These are phyloP conservation scores for Solanum microdontum DNA, from an alignment of 257 asterid genomes.

Conservation along the genomic window DNA sequence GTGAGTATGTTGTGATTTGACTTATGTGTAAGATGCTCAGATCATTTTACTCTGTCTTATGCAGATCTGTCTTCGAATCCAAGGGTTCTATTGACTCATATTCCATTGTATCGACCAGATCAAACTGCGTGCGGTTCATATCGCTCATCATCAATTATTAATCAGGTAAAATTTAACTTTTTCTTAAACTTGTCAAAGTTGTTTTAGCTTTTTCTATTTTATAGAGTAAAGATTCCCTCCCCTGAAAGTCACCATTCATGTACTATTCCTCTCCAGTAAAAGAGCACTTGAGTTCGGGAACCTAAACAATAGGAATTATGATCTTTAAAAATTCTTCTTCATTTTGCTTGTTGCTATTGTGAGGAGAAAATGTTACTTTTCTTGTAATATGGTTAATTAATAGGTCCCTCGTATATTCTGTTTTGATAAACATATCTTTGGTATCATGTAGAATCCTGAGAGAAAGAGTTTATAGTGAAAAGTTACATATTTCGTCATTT, in stretches of 20 bases:
- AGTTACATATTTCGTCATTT: background rate
- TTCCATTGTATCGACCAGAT: conserved; percentile 77
- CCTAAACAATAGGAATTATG: background rate
- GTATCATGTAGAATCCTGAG: background rate
- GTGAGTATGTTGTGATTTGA: background rate
- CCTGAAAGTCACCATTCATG: background rate
- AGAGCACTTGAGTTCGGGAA: background rate
- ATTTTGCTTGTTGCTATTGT: background rate
- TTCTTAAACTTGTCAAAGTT: background rate
- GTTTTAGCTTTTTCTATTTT: background rate
- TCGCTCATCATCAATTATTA: conserved; percentile 67
- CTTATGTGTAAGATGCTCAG: background rate
- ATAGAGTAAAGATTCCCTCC: background rate
- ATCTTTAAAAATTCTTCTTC: background rate
- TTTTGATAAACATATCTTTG: background rate
- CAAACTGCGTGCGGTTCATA: conserved; percentile 72
- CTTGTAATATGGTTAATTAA: background rate
- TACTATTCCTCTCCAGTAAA: background rate
- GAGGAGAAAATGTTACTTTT: background rate
- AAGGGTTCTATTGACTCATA: conserved; percentile 82
- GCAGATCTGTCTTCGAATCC: conserved; percentile 39
- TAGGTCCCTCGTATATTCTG: background rate
- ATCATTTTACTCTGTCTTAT: conserved; percentile 8
- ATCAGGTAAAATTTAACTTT: conserved; percentile 43
- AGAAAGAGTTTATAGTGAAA: background rate